Percentiles rank a stretch among this genome's conserved stretches.
Conservation (phyloP, 352 stramenopile genomes). For the Phytophthora fragariae region DNA sequence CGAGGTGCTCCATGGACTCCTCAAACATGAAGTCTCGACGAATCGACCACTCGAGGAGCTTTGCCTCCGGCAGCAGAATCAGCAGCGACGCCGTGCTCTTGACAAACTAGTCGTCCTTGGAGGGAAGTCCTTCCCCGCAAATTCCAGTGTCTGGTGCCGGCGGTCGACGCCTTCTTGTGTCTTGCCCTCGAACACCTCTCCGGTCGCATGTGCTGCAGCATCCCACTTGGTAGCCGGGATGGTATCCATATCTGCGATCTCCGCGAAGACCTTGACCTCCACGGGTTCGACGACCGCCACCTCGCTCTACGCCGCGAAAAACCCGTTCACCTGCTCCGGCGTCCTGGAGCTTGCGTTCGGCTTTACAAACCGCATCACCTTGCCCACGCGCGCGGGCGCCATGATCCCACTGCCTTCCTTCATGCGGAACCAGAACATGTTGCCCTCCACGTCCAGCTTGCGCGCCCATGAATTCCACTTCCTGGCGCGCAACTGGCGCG, state of each 20-base stretch:
- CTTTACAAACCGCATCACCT: slow-evolving; percentile 42
- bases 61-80: slow-evolving; percentile 42
- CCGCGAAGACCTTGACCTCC: slow-evolving; percentile 43
- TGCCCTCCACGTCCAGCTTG: slow-evolving; percentile 47
- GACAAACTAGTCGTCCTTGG: slow-evolving; percentile 64
- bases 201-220: slow-evolving; percentile 39
- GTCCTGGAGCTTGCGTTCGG: slow-evolving; percentile 39
- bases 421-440: slow-evolving; percentile 61
- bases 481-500: slow-evolving; percentile 40
- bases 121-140: slow-evolving; percentile 52
- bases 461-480: slow-evolving; percentile 66
- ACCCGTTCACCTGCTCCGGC: slow-evolving; percentile 32
- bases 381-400: slow-evolving; percentile 34
- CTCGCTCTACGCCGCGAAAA: slow-evolving; percentile 33
- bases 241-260: slow-evolving; percentile 48
- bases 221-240: slow-evolving; percentile 46
- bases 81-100: slow-evolving; percentile 43
- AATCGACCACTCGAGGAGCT: slow-evolving; percentile 58
- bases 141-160: slow-evolving; percentile 36
- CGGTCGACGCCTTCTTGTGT: slow-evolving; percentile 38
- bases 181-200: slow-evolving; percentile 42
- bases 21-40: slow-evolving; percentile 63
- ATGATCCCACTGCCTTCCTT: slow-evolving; percentile 26
- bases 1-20: slow-evolving; percentile 71
- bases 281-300: slow-evolving; percentile 39